phyloP scores from a whole-genome alignment of 1,284 basidiomycete species.

The Erythrobasidium hasegawianum region DNA sequence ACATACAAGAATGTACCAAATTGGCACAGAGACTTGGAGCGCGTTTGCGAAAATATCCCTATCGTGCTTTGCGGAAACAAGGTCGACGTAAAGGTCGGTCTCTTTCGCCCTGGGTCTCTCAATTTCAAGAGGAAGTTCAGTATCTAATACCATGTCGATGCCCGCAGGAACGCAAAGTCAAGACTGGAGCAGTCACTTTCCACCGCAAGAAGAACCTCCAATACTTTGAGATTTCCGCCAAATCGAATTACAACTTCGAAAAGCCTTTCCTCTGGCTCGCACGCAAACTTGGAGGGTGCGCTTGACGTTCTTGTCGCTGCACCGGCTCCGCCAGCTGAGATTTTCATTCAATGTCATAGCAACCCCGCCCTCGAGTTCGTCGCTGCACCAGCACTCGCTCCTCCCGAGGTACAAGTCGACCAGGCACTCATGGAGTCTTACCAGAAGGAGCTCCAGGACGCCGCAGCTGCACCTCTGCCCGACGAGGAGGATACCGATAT shows the following conservation, averaged over 20 bases:
- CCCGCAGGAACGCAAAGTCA: constrained; percentile 94
- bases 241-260: constrained; percentile 99
- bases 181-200: constrained; percentile 95
- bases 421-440: constrained; percentile 76
- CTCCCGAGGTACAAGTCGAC: constrained; percentile 89
- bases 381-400: constrained; percentile 90
- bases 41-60: constrained; percentile 98
- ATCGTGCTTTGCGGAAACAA: constrained; percentile 99
- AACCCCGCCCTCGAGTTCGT: constrained; percentile 90
- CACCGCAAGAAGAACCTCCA: constrained; percentile 99
- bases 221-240: constrained; percentile 99
- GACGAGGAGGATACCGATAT: constrained; percentile 54
- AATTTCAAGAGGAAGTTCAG: too few relatives aligned
- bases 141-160: constrained; percentile 7
- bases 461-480: constrained; percentile 54
- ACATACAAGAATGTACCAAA: constrained; percentile 99
- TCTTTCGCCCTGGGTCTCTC: background rate
- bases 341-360: constrained; percentile 52
- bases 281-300: constrained; percentile 92
- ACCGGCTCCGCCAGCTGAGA: background rate
- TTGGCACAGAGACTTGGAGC: constrained; percentile 99
- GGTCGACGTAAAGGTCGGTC: constrained; percentile 91
- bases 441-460: constrained; percentile 66
- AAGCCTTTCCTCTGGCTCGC: constrained; percentile 99
- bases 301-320: constrained; percentile 32